Percentiles rank a stretch among this genome's conserved stretches.
These are phyloP conservation scores for Mucor lusitanicus DNA, from an alignment of 371 early-diverging fungal species.

Conservation along the genomic window DNA sequence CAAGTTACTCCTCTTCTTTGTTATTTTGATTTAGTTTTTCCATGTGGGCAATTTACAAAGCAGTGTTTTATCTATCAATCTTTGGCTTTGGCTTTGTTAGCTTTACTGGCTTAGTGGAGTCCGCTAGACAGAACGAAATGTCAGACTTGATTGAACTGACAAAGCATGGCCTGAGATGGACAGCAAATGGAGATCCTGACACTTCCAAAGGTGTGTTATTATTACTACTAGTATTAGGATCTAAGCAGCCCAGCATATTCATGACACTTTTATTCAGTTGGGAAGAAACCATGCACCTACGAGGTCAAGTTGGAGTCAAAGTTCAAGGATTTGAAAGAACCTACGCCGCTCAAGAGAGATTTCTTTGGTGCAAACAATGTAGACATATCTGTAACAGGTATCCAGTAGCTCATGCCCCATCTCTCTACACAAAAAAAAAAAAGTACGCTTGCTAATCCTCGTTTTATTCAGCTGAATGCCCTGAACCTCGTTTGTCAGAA, in stretches of 20 bases:
- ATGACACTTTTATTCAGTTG: neutral
- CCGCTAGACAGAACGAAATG: neutral
- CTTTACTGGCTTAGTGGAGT: neutral
- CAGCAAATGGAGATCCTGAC: neutral
- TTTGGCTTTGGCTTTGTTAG: neutral
- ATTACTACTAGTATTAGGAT: neutral
- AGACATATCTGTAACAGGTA: neutral
- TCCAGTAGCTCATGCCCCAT: neutral
- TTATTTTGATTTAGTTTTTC: neutral
- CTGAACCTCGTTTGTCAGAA: neutral
- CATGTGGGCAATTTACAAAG: neutral
- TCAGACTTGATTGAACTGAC: neutral
- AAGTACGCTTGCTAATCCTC: neutral
- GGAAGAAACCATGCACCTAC: neutral
- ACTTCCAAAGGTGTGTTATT: neutral
- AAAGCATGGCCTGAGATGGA: neutral
- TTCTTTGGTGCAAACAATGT: neutral
- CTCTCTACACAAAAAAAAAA: neutral
- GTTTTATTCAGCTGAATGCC: neutral
- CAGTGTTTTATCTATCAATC: neutral
- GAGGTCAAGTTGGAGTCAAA: neutral
- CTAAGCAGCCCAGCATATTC: neutral
- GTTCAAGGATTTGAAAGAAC: neutral
- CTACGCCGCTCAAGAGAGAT: neutral
- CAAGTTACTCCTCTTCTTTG: neutral